A percentile compares a stretch with the other conserved stretches of the same genome.
Conservation (phyloP, 2,329 filamentous ascomycete species). For the Fusarium devonianum region DNA sequence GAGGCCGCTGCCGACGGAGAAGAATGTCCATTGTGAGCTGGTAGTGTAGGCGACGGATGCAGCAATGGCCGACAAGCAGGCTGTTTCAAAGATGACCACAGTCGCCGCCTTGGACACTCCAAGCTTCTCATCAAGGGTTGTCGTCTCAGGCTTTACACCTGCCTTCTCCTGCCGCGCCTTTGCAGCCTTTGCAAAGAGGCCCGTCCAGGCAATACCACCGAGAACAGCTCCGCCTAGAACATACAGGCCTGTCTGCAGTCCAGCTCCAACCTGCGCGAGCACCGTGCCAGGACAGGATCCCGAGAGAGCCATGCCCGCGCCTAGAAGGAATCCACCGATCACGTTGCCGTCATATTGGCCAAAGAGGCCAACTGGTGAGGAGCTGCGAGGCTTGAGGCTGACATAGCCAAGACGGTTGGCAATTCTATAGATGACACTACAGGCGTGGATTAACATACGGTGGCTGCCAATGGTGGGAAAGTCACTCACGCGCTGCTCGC, state of each 20-base stretch:
- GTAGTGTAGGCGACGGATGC: conserved; percentile 44
- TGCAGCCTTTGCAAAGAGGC: conserved; percentile 50
- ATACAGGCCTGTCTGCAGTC: conserved; percentile 59
- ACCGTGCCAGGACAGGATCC: conserved; percentile 72
- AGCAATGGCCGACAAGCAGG: conserved; percentile 52
- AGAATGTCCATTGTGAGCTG: conserved; percentile 39
- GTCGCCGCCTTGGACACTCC: conserved; percentile 49
- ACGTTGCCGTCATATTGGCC: conserved; percentile 69
- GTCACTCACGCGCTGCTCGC: conserved; percentile 66
- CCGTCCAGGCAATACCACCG: conserved; percentile 63
- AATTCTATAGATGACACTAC: conserved; percentile 55
- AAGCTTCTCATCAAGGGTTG: conserved; percentile 51
- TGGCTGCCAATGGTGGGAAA: neutral
- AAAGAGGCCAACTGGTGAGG: conserved; percentile 61
- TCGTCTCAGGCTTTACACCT: conserved; percentile 37
- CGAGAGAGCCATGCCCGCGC: conserved; percentile 70
- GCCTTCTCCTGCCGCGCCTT: conserved; percentile 39
- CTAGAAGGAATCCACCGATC: conserved; percentile 67
- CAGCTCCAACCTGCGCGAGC: conserved; percentile 64
- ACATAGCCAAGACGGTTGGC: conserved; percentile 54
- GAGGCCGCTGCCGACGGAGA: conserved; percentile 63
- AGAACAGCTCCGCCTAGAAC: conserved; percentile 62
- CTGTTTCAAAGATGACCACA: conserved; percentile 53
- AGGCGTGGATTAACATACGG: neutral
- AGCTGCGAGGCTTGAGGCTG: conserved; percentile 55